phyloP scores from a whole-genome alignment of 129 eudicot genomes.

The Artemisia tridentata region DNA sequence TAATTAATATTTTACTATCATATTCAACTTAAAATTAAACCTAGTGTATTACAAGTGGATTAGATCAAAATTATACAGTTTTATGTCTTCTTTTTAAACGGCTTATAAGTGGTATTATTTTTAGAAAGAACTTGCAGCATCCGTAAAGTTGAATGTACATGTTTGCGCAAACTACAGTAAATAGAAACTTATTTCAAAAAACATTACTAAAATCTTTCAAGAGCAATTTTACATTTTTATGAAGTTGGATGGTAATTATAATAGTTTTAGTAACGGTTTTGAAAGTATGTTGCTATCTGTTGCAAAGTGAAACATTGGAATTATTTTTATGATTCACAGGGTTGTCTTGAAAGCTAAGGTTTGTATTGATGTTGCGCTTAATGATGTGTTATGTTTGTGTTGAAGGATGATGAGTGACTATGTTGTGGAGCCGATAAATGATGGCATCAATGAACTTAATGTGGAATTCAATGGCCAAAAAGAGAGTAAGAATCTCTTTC shows the following conservation, averaged over 20 bases:
- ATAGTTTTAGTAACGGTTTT: background rate
- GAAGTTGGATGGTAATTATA: background rate
- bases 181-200: background rate
- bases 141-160: background rate
- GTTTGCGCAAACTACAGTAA: background rate
- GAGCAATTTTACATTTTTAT: background rate
- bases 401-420: conserved; percentile 98
- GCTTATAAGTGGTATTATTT: too few species aligned
- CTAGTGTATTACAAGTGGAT: too few species aligned
- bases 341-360: conserved; percentile 10
- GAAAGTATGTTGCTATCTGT: background rate
- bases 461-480: conserved; percentile 95
- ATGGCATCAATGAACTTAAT: conserved; percentile 78
- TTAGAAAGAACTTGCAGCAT: background rate
- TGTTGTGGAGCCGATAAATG: conserved; percentile 82
- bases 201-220: background rate
- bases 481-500: conserved; percentile 60
- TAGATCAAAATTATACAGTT: too few species aligned
- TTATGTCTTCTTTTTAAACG: too few species aligned
- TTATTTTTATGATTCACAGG: conserved; percentile 1
- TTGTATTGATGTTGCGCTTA: conserved; percentile 16
- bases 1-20: too few species aligned
- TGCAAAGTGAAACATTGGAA: too few species aligned
- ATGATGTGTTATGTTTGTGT: conserved; percentile 25
- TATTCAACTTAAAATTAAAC: too few species aligned